Evolutionary conservation across 2,329 filamentous ascomycete species (phyloP), one percentile per base, ranked within the genome.

Genomic region (Neodidymelliopsis sp.): DNA sequence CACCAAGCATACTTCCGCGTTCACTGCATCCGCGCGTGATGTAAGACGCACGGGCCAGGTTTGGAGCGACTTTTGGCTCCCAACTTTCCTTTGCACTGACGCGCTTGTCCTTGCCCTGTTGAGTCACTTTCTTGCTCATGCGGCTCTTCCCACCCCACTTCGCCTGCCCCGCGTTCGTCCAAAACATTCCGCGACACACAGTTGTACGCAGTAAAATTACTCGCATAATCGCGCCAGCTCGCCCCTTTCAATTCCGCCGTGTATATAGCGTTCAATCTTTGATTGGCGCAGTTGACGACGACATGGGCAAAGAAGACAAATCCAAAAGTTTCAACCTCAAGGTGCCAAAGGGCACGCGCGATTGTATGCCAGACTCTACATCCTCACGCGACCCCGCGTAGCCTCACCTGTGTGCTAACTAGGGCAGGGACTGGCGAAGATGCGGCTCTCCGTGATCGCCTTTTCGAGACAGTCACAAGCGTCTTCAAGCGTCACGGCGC

Each of bases 281-380:
- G 47, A 35, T 48, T 29, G 27, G 33, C 33, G 37, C 53, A 20
- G 33, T 56, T 50, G 57, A 62, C 53, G 60, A 68, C 70, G 69
- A 71, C 20, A 79, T 79, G 77, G 76, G 74, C 49, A 78, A 77
- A 63, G 75, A 77, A 62, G 73, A 62, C 63, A 74, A 70, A 49
- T 48, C 57, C 48, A 62, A 66, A 47, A 64, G 70, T 43, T 86
- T 88, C 74, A 84, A 86, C 74, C 81, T 95, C 71, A 96, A 96
- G 81, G 90, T 88, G 67, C 90, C 91, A 55, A 96, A 96, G 81
- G 91, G 91, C 62, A 96, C 91, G 59, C 89, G 90, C 71, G 91
- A 96, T 73, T 96, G 85, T 85, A 71, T 42, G 73, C 24, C 55
- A 6, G 7, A 88, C 81, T 85, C 67, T 88, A 87, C 61, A 83